Evolutionary conservation across 2,329 filamentous ascomycete species (phyloP), one percentile per base, ranked within the genome.

Genomic region (Magnaporthiopsis poae): DNA sequence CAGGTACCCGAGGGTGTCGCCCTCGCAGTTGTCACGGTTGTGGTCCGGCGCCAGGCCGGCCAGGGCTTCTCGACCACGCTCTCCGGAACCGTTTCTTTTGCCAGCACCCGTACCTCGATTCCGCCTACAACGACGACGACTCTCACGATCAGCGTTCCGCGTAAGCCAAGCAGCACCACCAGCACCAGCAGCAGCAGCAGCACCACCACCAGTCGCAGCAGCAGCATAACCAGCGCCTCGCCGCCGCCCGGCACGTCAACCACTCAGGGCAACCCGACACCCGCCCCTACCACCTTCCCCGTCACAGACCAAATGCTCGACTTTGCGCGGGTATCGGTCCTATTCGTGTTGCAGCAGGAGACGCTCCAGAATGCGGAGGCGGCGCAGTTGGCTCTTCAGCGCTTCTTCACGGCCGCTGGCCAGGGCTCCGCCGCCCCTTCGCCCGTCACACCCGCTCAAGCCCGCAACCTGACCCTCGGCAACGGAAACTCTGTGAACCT

Each of bases 281-380:
- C 75, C 13, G 69, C 70, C 15, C 68, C 73, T 15, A 70, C 77
- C 29, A 73, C 70, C 0, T 88, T 88, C 64, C 73, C 73, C 0
- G 77, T 86, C 15, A 84, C 84, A 0, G 80, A 87, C 66, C 79
- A 84, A 64, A 80, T 82, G 0, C 76, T 88, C 0, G 87, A 90
- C 71, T 90, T 90, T 76, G 83, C 86, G 0, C 81, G 87, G 3
- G 81, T 88, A 2, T 82, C 81, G 0, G 83, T 90, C 2, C 78
- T 90, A 21, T 89, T 81, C 69, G 78, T 90, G 33, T 76, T 89
- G 2, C 85, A 89, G 71, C 76, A 86, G 70, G 76, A 84, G 67
- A 78, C 74, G 5, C 71, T 87, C 1, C 74, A 77, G 39, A 77
- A 78, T 59, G 87, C 86, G 0, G 80, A 83, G 62, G 74, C 75